These are phyloP conservation scores for Halenospora varia DNA, from an alignment of 495 filamentous ascomycete species.

Conservation along the genomic window DNA sequence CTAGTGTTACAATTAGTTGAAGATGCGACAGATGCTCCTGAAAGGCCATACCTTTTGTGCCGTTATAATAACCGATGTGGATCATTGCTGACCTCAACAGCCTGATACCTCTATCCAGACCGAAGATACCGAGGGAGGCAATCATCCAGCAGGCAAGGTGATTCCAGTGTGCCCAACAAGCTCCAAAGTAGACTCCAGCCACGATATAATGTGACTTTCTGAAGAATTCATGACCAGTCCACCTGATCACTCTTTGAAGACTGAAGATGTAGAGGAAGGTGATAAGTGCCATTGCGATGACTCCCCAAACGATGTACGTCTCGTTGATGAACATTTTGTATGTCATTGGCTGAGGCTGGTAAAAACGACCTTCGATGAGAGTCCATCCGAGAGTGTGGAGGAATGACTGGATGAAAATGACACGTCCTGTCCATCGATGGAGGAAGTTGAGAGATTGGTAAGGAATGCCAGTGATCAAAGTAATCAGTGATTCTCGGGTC, in stretches of 20 bases:
- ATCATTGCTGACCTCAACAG: constrained; percentile 47
- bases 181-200: constrained; percentile 62
- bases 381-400: constrained; percentile 66
- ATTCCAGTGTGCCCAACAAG: constrained; percentile 65
- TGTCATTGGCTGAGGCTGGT: constrained; percentile 58
- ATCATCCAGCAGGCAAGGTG: constrained; percentile 59
- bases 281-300: constrained; percentile 58
- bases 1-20: too few relatives aligned
- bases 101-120: constrained; percentile 49
- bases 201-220: constrained; percentile 59
- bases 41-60: constrained; percentile 27
- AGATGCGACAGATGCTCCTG: too few relatives aligned
- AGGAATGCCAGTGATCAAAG: constrained; percentile 57
- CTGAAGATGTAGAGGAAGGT: constrained; percentile 51
- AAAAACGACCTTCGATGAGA: constrained; percentile 54
- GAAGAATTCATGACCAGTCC: constrained; percentile 68
- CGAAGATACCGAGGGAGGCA: constrained; percentile 53
- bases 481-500: constrained; percentile 57
- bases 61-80: constrained; percentile 40
- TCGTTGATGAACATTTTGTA: constrained; percentile 49
- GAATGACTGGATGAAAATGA: constrained; percentile 56
- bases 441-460: constrained; percentile 69
- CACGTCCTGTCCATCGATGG: constrained; percentile 60
- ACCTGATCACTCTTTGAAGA: constrained; percentile 46
- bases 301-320: constrained; percentile 59